Evolutionary conservation across 352 stramenopile species (phyloP), one percentile per base, ranked within the genome.

Genomic region (Globisporangium camurandrum): DNA sequence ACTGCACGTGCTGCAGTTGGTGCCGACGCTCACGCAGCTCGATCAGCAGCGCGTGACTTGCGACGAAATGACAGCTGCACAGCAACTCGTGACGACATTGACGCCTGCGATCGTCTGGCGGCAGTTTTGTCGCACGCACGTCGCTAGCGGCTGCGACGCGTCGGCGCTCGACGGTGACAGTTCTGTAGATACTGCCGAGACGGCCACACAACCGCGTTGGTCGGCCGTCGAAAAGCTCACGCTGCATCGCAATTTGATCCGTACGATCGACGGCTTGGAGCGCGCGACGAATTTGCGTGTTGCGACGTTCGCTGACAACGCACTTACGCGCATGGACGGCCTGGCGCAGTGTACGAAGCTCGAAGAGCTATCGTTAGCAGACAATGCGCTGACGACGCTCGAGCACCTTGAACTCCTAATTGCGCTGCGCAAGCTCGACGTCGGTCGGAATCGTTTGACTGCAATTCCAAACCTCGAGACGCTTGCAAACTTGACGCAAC

Each of bases 381-480:
- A 93, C 57, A 95, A 95, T 28, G 63, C 83, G 22, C 82, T 95
- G 39, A 42, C 56, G 1, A 64, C 63, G 38, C 69, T 95, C 11
- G 75, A 93, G 24, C 83, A 83, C 31, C 41, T 95, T 34, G 61
- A 77, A 0, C 34, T 59, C 33, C 62, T 93, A 8, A 50, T 59
- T 0, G 71, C 67, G 50, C 57, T 94, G 0, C 92, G 84, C 38
- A 80, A 86, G 27, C 64, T 95, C 1, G 69, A 94, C 37, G 49
- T 95, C 31, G 81, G 81, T 26, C 76, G 80, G 11, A 95, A 95
- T 71, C 64, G 64, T 33, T 57, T 95, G n/a, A 62, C 54, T 11
- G 41, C 40, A 16, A 88, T 93, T 26, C 73, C 87, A 27, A 51
- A 82, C 4, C 59, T 93, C 3, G 70, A 86, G 17, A 58, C 50